Conservation (phyloP, 2,329 filamentous ascomycete species). For the Triangularia setosa region DNA sequence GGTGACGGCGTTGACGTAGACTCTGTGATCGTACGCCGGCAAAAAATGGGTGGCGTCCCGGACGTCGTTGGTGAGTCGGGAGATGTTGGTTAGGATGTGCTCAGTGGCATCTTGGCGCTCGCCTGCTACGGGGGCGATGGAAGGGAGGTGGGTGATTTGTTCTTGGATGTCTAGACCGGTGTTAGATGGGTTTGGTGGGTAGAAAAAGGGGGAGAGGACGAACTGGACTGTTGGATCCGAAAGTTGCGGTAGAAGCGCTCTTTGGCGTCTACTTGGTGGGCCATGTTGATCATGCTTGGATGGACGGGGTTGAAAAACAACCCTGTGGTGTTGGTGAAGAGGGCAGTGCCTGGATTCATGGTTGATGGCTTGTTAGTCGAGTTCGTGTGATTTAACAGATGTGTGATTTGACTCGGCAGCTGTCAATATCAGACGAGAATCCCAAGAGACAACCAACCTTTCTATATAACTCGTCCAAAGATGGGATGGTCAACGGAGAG, state of each 20-base stretch:
- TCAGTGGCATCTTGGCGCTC: constrained; percentile 80
- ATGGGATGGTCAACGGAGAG: too few species aligned
- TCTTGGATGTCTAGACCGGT: constrained; percentile 67
- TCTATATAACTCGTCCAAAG: background rate
- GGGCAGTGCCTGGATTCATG: background rate
- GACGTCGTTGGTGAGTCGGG: constrained; percentile 76
- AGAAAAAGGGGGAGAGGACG: constrained; percentile 28
- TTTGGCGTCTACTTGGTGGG: constrained; percentile 50
- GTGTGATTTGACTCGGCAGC: too few species aligned
- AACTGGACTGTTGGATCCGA: constrained; percentile 68
- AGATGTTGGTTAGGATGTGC: constrained; percentile 73
- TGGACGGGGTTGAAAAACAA: background rate
- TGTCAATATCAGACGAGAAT: too few species aligned
- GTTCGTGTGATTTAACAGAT: too few species aligned
- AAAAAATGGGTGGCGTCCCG: constrained; percentile 78
- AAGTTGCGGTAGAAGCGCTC: constrained; percentile 85
- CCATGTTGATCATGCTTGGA: background rate
- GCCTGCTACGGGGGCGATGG: constrained; percentile 59
- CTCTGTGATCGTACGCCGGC: constrained; percentile 83
- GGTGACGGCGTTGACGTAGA: constrained; percentile 80
- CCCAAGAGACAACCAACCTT: background rate
- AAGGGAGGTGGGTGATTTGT: constrained; percentile 65
- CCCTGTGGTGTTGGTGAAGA: background rate
- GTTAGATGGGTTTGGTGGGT: too few species aligned
- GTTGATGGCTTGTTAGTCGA: background rate